These are phyloP conservation scores for Talaromyces trachyspermus DNA, from an alignment of 495 filamentous ascomycete genomes.

Conservation along the genomic window DNA sequence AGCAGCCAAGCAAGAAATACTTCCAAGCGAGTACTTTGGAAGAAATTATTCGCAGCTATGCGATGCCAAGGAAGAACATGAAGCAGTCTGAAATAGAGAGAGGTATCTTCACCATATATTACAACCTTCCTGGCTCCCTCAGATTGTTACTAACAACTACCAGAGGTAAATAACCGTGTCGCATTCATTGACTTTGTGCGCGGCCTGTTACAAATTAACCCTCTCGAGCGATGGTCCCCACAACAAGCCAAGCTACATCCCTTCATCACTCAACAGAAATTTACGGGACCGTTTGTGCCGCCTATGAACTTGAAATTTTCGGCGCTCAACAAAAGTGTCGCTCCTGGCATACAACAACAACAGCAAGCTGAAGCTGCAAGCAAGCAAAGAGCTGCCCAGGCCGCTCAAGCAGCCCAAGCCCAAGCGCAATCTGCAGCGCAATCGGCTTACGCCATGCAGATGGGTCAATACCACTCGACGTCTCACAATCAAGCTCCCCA, in stretches of 20 bases:
- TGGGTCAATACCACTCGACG: constrained; percentile 47
- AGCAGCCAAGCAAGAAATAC: constrained; percentile 99
- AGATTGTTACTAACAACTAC: constrained; percentile 16
- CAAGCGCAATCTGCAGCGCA: constrained; percentile 53
- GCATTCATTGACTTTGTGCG: constrained; percentile 99
- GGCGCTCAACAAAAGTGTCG: constrained; percentile 74
- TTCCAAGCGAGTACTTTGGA: constrained; percentile 89
- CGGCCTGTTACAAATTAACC: constrained; percentile 88
- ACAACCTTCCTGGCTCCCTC: not conserved
- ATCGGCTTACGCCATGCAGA: constrained; percentile 50
- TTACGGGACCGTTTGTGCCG: constrained; percentile 90
- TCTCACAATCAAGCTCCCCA: constrained; percentile 50
- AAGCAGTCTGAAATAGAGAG: constrained; percentile 93
- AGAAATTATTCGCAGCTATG: constrained; percentile 94
- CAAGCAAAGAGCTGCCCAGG: constrained; percentile 71
- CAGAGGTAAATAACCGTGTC: constrained; percentile 96
- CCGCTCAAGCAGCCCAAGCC: constrained; percentile 48
- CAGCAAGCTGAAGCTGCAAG: constrained; percentile 86
- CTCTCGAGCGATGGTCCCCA: constrained; percentile 94
- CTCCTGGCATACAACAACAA: constrained; percentile 95
- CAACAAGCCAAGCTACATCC: constrained; percentile 96
- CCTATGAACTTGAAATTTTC: constrained; percentile 92
- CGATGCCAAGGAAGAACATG: constrained; percentile 99
- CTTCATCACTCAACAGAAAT: constrained; percentile 98
- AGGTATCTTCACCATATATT: constrained; percentile 66